These are phyloP conservation scores for Aspergillus sp. DNA, from an alignment of 2,329 filamentous ascomycete genomes.

Conservation along the genomic window DNA sequence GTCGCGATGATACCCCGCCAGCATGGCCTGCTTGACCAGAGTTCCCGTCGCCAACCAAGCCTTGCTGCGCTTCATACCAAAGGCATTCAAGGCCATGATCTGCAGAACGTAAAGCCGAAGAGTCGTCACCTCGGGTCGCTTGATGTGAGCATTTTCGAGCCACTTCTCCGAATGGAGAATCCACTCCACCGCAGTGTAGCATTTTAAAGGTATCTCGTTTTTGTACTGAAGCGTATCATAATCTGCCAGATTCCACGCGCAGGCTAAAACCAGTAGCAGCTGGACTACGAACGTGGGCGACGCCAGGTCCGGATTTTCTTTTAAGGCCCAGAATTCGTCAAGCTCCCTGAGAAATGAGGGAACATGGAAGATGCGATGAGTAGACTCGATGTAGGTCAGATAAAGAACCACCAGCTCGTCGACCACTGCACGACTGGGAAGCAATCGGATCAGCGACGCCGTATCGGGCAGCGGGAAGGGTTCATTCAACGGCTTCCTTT, in stretches of 20 bases:
- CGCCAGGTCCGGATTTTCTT: conserved; percentile 19
- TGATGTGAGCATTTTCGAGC: conserved; percentile 69
- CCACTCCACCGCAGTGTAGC: conserved; percentile 54
- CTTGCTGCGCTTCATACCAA: conserved; percentile 51
- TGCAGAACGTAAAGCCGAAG: conserved; percentile 50
- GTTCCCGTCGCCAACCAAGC: conserved; percentile 49
- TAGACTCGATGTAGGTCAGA: conserved; percentile 35
- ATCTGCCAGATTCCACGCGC: conserved; percentile 34
- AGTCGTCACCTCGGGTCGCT: conserved; percentile 46
- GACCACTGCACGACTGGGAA: conserved; percentile 30
- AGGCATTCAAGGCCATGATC: conserved; percentile 46
- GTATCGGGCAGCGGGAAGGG: conserved; percentile 26
- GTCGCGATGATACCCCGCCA: conserved; percentile 48
- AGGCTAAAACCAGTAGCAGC: conserved; percentile 33
- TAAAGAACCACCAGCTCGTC: conserved; percentile 36
- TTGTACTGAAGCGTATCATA: conserved; percentile 22
- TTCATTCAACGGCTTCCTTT: conserved; percentile 22
- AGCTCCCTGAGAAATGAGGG: conserved; percentile 37
- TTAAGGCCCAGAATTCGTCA: conserved; percentile 28
- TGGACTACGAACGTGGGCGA: conserved; percentile 31
- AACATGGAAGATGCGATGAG: conserved; percentile 36
- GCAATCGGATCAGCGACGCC: conserved; percentile 23
- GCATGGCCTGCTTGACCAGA: conserved; percentile 49
- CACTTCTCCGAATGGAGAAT: conserved; percentile 87
- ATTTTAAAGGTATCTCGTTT: conserved; percentile 20